phyloP scores from a whole-genome alignment of 2,329 filamentous ascomycete genomes.

The Botrytis tulipae region DNA sequence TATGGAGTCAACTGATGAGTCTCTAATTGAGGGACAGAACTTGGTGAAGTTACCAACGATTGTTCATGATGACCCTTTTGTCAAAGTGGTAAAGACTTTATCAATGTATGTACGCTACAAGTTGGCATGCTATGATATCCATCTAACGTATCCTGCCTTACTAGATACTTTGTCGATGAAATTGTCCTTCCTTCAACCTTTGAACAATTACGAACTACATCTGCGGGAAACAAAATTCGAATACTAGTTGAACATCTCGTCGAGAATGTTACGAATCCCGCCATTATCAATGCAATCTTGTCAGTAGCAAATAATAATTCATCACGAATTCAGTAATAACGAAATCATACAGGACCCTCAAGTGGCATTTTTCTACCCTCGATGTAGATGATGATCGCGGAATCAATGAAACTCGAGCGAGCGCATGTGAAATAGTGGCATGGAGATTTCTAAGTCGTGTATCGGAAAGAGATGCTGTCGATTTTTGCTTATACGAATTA shows the following conservation, averaged over 20 bases:
- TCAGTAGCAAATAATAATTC: constrained; percentile 45
- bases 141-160: constrained; percentile 19
- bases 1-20: not conserved
- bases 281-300: constrained; percentile 71
- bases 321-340: not conserved
- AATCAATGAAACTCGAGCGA: constrained; percentile 65
- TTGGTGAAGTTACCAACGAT: constrained; percentile 53
- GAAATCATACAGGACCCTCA: constrained; percentile 57
- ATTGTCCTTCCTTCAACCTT: constrained; percentile 67
- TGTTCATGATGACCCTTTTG: constrained; percentile 57
- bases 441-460: constrained; percentile 73
- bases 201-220: constrained; percentile 68
- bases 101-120: constrained; percentile 48
- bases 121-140: not conserved
- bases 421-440: constrained; percentile 77
- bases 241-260: constrained; percentile 63
- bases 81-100: constrained; percentile 64
- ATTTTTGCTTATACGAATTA: constrained; percentile 72
- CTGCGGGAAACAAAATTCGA: constrained; percentile 57
- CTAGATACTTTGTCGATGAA: constrained; percentile 62
- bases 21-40: not conserved
- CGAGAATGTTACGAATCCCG: constrained; percentile 62
- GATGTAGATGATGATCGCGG: constrained; percentile 56
- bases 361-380: constrained; percentile 67
- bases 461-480: constrained; percentile 70